A percentile compares a stretch with the other conserved stretches of the same genome.
phyloP scores from a whole-genome alignment of 257 asterid species.

The Nicotiana paniculata region DNA sequence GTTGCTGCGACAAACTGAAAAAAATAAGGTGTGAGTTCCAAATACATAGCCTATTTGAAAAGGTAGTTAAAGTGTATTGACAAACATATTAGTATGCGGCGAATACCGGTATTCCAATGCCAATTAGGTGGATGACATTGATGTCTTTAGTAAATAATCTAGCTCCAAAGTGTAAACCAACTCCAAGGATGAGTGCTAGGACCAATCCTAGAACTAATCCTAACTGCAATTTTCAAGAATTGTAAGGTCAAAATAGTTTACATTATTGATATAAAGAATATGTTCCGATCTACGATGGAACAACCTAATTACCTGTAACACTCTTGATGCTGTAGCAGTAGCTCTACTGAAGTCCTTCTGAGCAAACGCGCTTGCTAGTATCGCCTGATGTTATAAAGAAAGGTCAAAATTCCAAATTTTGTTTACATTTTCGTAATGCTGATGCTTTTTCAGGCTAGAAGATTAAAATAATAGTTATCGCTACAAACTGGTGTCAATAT shows the following conservation, averaged over 20 bases:
- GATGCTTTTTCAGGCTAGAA: neutral
- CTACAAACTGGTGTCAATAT: neutral
- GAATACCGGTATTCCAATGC: conserved; percentile 60
- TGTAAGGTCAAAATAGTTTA: neutral
- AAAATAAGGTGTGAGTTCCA: neutral
- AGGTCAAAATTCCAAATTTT: neutral
- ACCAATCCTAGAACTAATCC: conserved; percentile 57
- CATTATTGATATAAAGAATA: neutral
- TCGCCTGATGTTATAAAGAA: conserved; percentile 32
- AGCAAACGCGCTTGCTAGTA: conserved; percentile 72
- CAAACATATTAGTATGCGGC: neutral
- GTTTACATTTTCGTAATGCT: neutral
- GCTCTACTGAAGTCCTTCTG: conserved; percentile 47
- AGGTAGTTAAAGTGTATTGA: neutral
- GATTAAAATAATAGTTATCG: neutral
- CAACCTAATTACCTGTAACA: conserved; percentile 39
- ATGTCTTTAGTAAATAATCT: conserved; percentile 49
- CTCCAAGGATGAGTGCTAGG: conserved; percentile 45
- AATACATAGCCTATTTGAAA: neutral
- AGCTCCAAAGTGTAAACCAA: conserved; percentile 61
- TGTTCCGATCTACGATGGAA: neutral
- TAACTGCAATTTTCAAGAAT: conserved; percentile 36
- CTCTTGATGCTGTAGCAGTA: conserved; percentile 50
- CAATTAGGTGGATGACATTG: conserved; percentile 50
- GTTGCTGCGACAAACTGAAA: conserved; percentile 68